A percentile compares a stretch with the other conserved stretches of the same genome.
Conservation (phyloP, 2,329 filamentous ascomycete genomes). For the Xylaria sp. region DNA sequence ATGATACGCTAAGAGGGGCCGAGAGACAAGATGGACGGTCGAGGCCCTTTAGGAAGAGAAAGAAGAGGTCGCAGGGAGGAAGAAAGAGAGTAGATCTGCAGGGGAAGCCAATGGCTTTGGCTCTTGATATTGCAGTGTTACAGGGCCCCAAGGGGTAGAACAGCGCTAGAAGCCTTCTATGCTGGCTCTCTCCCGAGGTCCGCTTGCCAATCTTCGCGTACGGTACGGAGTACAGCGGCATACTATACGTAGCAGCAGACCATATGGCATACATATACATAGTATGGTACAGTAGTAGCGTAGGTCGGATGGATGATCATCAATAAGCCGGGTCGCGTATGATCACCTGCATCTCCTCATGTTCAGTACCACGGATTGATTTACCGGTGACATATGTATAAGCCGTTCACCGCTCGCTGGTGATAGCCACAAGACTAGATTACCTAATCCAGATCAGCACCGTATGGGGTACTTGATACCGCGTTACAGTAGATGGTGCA, state of each 20-base stretch:
- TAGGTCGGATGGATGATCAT: conserved; percentile 14
- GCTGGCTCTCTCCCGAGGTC: background rate
- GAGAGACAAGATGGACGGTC: background rate
- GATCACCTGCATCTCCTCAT: conserved; percentile 27
- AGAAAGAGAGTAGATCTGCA: conserved; percentile 14
- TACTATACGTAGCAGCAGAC: background rate
- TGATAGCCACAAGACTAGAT: conserved; percentile 10
- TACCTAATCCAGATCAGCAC: background rate
- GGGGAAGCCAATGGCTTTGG: background rate
- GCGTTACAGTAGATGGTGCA: no score
- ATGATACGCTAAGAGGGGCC: conserved; percentile 3
- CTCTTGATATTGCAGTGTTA: background rate
- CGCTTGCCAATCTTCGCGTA: background rate
- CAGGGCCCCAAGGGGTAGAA: conserved; percentile 2
- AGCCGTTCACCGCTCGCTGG: conserved; percentile 34
- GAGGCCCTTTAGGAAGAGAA: background rate
- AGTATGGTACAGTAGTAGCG: no score
- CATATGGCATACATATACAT: background rate
- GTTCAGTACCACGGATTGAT: conserved; percentile 23
- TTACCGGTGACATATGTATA: background rate
- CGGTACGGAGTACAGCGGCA: no score
- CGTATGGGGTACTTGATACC: conserved; percentile 2
- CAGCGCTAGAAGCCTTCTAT: conserved; percentile 1
- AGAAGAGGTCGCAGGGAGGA: background rate
- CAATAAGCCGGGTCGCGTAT: conserved; percentile 33